phyloP scores from a whole-genome alignment of 1,284 basidiomycete species.

The Puccinia triticina region DNA sequence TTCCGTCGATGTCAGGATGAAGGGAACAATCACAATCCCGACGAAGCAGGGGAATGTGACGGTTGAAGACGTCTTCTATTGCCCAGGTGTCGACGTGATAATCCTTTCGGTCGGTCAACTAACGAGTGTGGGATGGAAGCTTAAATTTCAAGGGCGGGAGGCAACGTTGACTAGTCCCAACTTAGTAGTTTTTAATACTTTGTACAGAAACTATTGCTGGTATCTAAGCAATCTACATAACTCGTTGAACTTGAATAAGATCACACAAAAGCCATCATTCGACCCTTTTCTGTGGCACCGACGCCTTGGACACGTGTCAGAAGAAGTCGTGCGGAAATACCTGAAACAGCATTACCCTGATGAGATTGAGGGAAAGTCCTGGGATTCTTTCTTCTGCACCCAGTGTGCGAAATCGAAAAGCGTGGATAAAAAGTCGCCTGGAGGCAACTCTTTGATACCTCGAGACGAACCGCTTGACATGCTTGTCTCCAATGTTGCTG shows the following conservation, averaged over 20 bases:
- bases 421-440: background rate
- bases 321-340: background rate
- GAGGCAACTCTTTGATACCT: too few species aligned
- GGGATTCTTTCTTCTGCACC: background rate
- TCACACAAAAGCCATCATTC: background rate
- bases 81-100: background rate
- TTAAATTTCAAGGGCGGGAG: too few species aligned
- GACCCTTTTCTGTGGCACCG: background rate
- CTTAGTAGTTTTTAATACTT: too few species aligned
- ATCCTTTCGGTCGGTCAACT: too few species aligned
- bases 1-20: background rate
- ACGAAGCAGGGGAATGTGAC: background rate
- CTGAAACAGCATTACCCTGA: background rate
- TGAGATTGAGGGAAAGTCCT: background rate
- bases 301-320: background rate
- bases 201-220: too few species aligned
- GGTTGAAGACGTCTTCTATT: constrained; percentile 3
- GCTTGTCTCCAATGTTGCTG: too few species aligned
- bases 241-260: too few species aligned
- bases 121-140: too few species aligned
- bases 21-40: background rate
- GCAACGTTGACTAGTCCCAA: too few species aligned
- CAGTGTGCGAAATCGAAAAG: background rate
- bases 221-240: too few species aligned
- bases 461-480: too few species aligned